Base-by-base conservation (phyloP, 164 flowering plant species). In the Piper betle region DNA sequence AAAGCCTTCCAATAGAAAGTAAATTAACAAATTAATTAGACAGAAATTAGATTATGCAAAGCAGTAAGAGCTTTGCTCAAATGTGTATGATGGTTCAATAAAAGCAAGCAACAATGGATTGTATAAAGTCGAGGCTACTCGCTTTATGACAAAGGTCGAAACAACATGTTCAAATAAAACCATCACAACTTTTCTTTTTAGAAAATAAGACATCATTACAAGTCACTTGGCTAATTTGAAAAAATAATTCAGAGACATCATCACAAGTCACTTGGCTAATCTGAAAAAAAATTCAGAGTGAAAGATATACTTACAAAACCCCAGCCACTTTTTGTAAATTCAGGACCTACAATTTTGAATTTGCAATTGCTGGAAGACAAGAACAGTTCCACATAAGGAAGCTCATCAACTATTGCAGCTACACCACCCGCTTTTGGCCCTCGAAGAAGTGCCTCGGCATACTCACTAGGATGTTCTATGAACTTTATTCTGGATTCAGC, bases 291-390 rank as follows among this genome's bases (percentile, higher is more conserved):
- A 25, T 0, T 25, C 33, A 25, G 33, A 25, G 33, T 25, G 25
- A 48, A 20, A 5, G 2, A 25, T 48, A 38, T 52, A 86, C 98
- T 89, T 79, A 92, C 98, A 71, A 89, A 92, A 70, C 97, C 98
- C 98, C 97, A 92, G 55, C 98, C 97, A 39, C 91, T 82, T 71
- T 81, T 85, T 2, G 94, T 87, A 64, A 92, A 92, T 75, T 86
- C 96, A 65, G 74, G 90, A 39, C 98, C 98, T 0, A 87, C 91
- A 5, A 65, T 87, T 71, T 72, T 64, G 75, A 77, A 89, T 9
- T 66, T 25, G 71, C 98, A 87, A 5, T 82, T 77, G 37, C 71
- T 65, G 52, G 55, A 71, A 57, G 84, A 54, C 77, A 89, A 57
- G 72, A 92, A 87, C 50, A 84, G 67, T 69, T 87, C 81, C 53